These are phyloP conservation scores for Xerocomus amazonicus DNA, from an alignment of 1,284 basidiomycete genomes.

Conservation along the genomic window DNA sequence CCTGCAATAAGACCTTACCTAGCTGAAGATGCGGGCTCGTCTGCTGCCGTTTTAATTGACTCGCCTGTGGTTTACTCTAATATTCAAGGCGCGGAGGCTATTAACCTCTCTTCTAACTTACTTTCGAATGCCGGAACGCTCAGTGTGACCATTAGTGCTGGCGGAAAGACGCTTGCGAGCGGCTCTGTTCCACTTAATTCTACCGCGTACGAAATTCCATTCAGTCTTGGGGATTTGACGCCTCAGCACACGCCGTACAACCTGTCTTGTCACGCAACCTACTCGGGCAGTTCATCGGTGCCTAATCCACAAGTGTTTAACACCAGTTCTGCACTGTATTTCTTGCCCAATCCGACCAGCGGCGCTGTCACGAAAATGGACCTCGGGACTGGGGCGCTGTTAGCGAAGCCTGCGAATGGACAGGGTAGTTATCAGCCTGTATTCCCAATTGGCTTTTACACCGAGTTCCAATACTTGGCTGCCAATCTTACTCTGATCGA, in stretches of 20 bases:
- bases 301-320: slow-evolving; percentile 43
- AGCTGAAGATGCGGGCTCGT: slow-evolving; percentile 24
- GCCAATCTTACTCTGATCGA: slow-evolving; percentile 54
- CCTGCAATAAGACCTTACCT: slow-evolving; percentile 31
- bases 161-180: slow-evolving; percentile 20
- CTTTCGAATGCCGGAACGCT: slow-evolving; percentile 22
- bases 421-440: slow-evolving; percentile 51
- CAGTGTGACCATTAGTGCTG: slow-evolving; percentile 23
- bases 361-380: slow-evolving; percentile 67
- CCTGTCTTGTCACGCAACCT: slow-evolving; percentile 27
- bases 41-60: slow-evolving; percentile 27
- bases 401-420: slow-evolving; percentile 53
- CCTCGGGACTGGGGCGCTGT: slow-evolving; percentile 59
- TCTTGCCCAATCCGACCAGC: slow-evolving; percentile 51
- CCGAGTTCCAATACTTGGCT: slow-evolving; percentile 60
- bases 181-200: slow-evolving; percentile 29
- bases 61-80: slow-evolving; percentile 24
- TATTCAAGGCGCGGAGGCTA: slow-evolving; percentile 23
- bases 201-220: slow-evolving; percentile 25
- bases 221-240: slow-evolving; percentile 20
- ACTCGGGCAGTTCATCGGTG: slow-evolving; percentile 18
- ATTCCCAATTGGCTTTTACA: slow-evolving; percentile 74
- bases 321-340: slow-evolving; percentile 47
- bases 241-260: slow-evolving; percentile 29
- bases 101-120: slow-evolving; percentile 24